These are phyloP conservation scores for Cryptomeria japonica DNA, from an alignment of 75 land plant species.

Conservation along the genomic window DNA sequence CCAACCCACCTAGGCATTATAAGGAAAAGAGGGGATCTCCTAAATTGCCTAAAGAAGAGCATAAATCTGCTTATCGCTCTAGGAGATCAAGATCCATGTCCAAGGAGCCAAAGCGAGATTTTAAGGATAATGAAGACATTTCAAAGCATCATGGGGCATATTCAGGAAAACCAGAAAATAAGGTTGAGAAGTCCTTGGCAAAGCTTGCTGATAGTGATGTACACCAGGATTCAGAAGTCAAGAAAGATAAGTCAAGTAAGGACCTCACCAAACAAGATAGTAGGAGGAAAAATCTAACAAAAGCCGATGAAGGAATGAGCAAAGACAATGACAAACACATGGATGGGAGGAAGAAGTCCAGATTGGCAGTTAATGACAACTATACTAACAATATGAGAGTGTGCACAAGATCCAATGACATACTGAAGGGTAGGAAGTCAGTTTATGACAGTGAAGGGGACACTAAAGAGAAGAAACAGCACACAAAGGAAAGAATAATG, in stretches of 20 bases:
- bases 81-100: slow-evolving; percentile 48
- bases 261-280: neutral
- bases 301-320: slow-evolving; percentile 7
- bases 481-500: neutral
- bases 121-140: slow-evolving; percentile 25
- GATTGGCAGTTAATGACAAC: slow-evolving; percentile 2
- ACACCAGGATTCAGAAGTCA: slow-evolving; percentile 7
- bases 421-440: neutral
- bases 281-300: neutral
- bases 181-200: neutral
- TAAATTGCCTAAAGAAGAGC: slow-evolving; percentile 18
- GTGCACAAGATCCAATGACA: neutral
- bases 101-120: slow-evolving; percentile 23
- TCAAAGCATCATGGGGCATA: neutral
- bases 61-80: slow-evolving; percentile 24
- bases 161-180: slow-evolving; percentile 6
- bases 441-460: slow-evolving; percentile 1
- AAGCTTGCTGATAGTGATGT: neutral
- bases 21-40: slow-evolving; percentile 48
- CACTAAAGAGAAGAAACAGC: slow-evolving; percentile 10
- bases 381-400: neutral
- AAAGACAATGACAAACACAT: slow-evolving; percentile 4
- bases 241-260: neutral
- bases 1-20: slow-evolving; percentile 36
- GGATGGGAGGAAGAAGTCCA: neutral